Conservation (phyloP, 257 asterid genomes). For the Fraxinus excelsior region DNA sequence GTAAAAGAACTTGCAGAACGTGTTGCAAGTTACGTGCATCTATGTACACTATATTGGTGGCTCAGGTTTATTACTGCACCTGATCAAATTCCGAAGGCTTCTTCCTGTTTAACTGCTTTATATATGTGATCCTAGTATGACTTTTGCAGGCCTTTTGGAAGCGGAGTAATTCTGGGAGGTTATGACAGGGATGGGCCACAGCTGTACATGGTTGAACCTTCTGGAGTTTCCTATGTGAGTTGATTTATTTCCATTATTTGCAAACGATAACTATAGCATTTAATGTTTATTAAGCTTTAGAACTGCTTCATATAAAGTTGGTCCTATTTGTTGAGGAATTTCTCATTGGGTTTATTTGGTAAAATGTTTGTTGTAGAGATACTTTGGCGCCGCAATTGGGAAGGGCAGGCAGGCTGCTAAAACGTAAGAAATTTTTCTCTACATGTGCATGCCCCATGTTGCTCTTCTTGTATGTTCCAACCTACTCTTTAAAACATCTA, state of each 20-base stretch:
- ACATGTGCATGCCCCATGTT: background rate
- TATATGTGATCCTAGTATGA: constrained; percentile 23
- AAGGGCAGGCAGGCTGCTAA: constrained; percentile 98
- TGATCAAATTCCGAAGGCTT: background rate
- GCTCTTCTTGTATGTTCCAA: background rate
- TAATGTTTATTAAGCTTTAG: constrained; percentile 6
- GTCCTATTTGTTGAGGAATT: background rate
- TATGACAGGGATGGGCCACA: constrained; percentile 97
- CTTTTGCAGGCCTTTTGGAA: constrained; percentile 79
- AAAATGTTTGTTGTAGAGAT: constrained; percentile 53
- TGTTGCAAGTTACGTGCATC: no score
- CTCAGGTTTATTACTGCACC: no score
- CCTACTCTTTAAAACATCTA: constrained; percentile 3
- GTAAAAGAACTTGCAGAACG: no score
- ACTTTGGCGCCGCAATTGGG: constrained; percentile 94
- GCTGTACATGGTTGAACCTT: constrained; percentile 87
- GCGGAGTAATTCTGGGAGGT: constrained; percentile 91
- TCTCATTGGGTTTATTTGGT: constrained; percentile 11
- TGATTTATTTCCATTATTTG: constrained; percentile 7
- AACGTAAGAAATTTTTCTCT: constrained; percentile 57
- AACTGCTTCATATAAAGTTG: background rate
- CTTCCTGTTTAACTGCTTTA: constrained; percentile 14
- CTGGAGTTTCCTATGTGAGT: constrained; percentile 86
- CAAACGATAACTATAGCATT: constrained; percentile 13
- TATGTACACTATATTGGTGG: no score